These are phyloP conservation scores for Fusarium chuoi DNA, from an alignment of 2,329 filamentous ascomycete species.

Conservation along the genomic window DNA sequence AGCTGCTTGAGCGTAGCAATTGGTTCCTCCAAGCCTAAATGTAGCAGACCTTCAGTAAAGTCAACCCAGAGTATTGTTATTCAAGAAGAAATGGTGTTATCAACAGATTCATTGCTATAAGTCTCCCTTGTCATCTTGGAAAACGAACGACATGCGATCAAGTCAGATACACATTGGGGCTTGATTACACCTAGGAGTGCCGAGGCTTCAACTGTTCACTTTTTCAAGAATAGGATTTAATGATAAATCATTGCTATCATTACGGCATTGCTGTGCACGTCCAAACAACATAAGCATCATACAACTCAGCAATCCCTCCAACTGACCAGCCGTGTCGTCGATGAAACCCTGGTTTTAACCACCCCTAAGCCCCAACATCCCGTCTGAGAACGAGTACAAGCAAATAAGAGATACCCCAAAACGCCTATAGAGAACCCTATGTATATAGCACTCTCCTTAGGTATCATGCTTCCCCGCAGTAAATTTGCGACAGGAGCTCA, in stretches of 20 bases:
- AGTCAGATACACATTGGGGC: too few relatives aligned
- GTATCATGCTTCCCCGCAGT: slow-evolving; percentile 40
- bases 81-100: too few relatives aligned
- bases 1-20: not conserved
- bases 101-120: not conserved
- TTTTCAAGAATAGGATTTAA: not conserved
- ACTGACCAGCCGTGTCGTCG: slow-evolving; percentile 18
- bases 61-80: not conserved
- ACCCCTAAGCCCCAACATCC: slow-evolving; percentile 20
- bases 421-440: slow-evolving; percentile 40
- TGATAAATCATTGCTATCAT: slow-evolving; percentile 47
- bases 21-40: not conserved
- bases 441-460: slow-evolving; percentile 35
- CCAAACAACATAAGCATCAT: slow-evolving; percentile 41
- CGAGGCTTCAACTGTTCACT: not conserved
- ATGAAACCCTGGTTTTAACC: slow-evolving; percentile 22
- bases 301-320: slow-evolving; percentile 21
- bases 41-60: not conserved
- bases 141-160: not conserved
- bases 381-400: slow-evolving; percentile 27
- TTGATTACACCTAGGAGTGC: not conserved
- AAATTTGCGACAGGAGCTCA: slow-evolving; percentile 26
- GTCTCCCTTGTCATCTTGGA: not conserved
- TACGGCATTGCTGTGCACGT: slow-evolving; percentile 42
- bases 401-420: slow-evolving; percentile 23